Percentiles rank a stretch among this genome's conserved stretches.
Conservation (phyloP, 2,329 filamentous ascomycete genomes). For the Fusarium euwallaceae region DNA sequence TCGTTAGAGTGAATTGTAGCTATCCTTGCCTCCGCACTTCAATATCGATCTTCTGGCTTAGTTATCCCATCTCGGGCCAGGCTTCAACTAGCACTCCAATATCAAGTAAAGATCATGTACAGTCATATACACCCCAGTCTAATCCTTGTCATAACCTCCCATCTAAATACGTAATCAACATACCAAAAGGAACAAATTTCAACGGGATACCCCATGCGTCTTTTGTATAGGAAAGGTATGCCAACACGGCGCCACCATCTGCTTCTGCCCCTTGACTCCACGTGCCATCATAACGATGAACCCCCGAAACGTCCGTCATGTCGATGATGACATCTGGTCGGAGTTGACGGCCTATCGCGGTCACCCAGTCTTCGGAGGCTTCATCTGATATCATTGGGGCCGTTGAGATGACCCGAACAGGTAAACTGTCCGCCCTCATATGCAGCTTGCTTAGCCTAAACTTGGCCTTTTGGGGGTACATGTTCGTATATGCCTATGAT, state of each 20-base stretch:
- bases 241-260: too few species aligned
- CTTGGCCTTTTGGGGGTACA: background rate
- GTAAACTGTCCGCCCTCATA: background rate
- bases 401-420: background rate
- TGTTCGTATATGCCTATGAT: background rate
- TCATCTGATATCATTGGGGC: background rate
- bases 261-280: too few species aligned
- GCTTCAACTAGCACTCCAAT: background rate
- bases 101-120: background rate
- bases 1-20: background rate
- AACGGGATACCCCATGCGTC: background rate
- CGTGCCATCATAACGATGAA: background rate
- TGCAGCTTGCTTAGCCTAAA: background rate
- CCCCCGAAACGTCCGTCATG: background rate
- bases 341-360: background rate
- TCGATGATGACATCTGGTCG: background rate
- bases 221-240: background rate
- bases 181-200: background rate
- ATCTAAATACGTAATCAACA: background rate
- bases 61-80: too few species aligned
- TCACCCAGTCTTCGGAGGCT: background rate
- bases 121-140: background rate
- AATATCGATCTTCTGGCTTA: background rate
- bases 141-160: background rate
- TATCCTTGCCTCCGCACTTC: background rate